Percentiles rank a stretch among this genome's conserved stretches.
Evolutionary conservation across 2,329 filamentous ascomycete genomes (phyloP).

Genomic region (Seiridium unicorne): DNA sequence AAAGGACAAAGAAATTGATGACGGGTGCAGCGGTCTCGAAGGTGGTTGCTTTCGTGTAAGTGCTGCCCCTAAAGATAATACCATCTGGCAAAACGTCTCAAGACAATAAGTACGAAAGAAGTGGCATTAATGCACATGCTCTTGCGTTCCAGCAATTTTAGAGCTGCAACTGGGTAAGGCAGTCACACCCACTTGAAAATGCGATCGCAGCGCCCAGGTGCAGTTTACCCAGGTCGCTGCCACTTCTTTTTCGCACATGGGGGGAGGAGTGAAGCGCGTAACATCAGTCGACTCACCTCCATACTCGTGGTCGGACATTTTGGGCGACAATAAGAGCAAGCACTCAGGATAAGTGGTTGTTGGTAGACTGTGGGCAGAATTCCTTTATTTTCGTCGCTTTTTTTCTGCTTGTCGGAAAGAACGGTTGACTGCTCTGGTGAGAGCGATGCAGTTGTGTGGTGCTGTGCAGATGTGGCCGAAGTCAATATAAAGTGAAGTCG

Average conservation of each 20-base stretch:
- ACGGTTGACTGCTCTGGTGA: too few relatives aligned
- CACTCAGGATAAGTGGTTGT: neutral
- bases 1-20: neutral
- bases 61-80: neutral
- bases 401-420: too few relatives aligned
- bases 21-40: neutral
- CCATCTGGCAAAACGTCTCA: too few relatives aligned
- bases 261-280: too few relatives aligned
- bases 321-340: conserved; percentile 13
- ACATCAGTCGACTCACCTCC: conserved; percentile 46
- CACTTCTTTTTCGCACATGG: neutral
- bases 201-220: too few relatives aligned
- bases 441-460: neutral
- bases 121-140: too few relatives aligned
- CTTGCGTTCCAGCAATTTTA: too few relatives aligned
- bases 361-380: neutral
- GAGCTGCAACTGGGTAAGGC: too few relatives aligned
- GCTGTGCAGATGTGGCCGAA: neutral
- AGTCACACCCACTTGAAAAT: too few relatives aligned
- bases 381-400: neutral
- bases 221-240: neutral
- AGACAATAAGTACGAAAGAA: too few relatives aligned
- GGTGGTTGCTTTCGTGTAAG: neutral
- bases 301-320: conserved; percentile 67
- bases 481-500: neutral